Evolutionary conservation across 352 stramenopile genomes (phyloP), one percentile per base, ranked within the genome.

Genomic region (Achlya hypogyna): DNA sequence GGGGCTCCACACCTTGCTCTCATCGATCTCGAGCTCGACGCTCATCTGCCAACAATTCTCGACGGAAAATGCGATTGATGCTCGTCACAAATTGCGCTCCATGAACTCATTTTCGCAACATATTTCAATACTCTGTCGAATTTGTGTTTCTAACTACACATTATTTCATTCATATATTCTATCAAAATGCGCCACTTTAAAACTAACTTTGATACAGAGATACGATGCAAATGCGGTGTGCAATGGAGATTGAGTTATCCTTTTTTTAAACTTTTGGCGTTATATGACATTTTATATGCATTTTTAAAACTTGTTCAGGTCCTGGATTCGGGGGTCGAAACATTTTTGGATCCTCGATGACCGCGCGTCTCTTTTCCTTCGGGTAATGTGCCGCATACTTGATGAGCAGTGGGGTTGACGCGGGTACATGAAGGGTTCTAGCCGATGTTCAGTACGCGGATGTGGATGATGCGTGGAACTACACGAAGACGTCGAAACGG

Each of bases 1-100:
- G n/a, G 83, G 78, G 62, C 87, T 80, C 86, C 86, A 95, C 47
- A 88, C 70, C 74, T 93, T 91, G 76, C 79, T 87, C 78, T 93
- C 84, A 74, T 91, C 82, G 70, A 89, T 88, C 78, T 93, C 86
- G 38, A 93, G 71, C 72, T 95, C 86, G 71, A 93, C 85, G 82
- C 90, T 91, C 40, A 59, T 67, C n/a, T 45, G n/a, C n/a, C n/a
- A n/a, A n/a, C n/a, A n/a, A n/a, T n/a, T 62, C 27, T 43, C 52
- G 10, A 8, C 27, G 45, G 45, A 23, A 10, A 8, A 28, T 18
- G 5, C 8, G n/a, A n/a, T n/a, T n/a, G n/a, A n/a, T n/a, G 9
- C 6, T 49, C 16, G 20, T 32, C 54, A 63, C 20, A n/a, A 53
- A 49, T 49, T 25, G 18, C 29, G n/a, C 20, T 3, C 23, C 18